Base-by-base conservation (phyloP, 2,329 filamentous ascomycete species). In the Aspergillus vadensis region DNA sequence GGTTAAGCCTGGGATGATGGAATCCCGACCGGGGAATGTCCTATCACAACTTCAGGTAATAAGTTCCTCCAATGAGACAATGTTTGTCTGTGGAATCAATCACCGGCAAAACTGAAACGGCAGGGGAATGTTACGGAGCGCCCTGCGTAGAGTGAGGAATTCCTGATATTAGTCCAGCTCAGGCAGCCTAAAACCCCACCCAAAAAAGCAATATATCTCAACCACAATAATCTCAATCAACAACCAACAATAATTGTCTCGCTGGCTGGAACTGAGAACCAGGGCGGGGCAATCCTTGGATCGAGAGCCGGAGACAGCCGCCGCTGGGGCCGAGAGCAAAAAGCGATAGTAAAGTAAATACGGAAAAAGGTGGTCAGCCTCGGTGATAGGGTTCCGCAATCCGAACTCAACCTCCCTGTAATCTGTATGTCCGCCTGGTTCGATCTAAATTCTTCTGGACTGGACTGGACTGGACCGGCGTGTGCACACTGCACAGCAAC, bases 281-380 rank as follows among this genome's bases (percentile, higher is more conserved):
- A 55, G 55, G 21, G 58, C 58, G 61, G 58, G 58, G 58, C 61
- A 61, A 60, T 57, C 58, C 54, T 56, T 62, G 58, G 61, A 47
- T 60, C 27, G 39, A 14, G 32, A 27, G 43, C 43, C 54, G 54
- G 55, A 61, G 55, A 61, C 54, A 63, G 61, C 61, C 61, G 61
- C 61, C 39, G 41, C 30, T 57, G 54, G 43, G 54, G 53, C 25
- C 27, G 43, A 55, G 25, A 44, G 30, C 39, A 41, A 47, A 19
- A 30, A 55, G 39, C 19, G 27, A 25, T n/a, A 47, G 15, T 19
- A 9, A 25, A 32, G 30, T 12, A 36, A 36, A 36, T 36, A 36
- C 32, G 32, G 32, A 36, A 36, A 36, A 36, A 36, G 32, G 32
- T 36, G 10, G 32, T 36, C 32, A 27, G 47, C 25, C 23, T 50